phyloP scores from a whole-genome alignment of 345 rosid genomes.

The Euphorbia lathyris region DNA sequence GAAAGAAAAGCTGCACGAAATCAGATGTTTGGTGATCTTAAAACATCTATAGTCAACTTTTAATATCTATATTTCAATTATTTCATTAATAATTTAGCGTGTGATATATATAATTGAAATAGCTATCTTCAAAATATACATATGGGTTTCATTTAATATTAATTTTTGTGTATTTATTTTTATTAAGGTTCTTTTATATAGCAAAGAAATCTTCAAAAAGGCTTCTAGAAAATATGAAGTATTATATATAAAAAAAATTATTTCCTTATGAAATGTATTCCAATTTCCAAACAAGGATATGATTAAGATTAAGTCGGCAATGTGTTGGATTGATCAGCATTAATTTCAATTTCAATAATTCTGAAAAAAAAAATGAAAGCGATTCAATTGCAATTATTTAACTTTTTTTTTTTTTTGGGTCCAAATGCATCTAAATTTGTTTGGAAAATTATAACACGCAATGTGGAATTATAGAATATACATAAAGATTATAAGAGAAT shows the following conservation, averaged over 20 bases:
- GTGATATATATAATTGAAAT: too few species aligned
- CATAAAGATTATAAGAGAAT: too few species aligned
- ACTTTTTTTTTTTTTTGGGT: too few species aligned
- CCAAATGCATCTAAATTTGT: too few species aligned
- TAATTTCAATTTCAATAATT: conserved; percentile 2
- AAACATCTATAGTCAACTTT: not conserved
- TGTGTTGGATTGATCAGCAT: not conserved
- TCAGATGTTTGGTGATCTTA: not conserved
- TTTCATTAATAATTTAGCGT: not conserved
- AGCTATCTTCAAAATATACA: not conserved
- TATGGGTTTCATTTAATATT: not conserved
- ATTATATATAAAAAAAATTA: not conserved
- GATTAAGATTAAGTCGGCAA: not conserved
- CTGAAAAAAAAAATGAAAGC: not conserved
- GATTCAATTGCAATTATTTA: not conserved
- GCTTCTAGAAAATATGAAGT: not conserved
- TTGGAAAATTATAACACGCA: not conserved
- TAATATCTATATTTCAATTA: not conserved
- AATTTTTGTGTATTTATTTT: not conserved
- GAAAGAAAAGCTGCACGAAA: not conserved
- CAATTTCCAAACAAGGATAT: not conserved
- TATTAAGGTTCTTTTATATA: not conserved
- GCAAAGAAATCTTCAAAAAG: not conserved
- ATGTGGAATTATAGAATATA: too few species aligned
- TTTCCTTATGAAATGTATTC: not conserved